Evolutionary conservation across 2,329 filamentous ascomycete genomes (phyloP).

Genomic region (Aspergillus sp.): DNA sequence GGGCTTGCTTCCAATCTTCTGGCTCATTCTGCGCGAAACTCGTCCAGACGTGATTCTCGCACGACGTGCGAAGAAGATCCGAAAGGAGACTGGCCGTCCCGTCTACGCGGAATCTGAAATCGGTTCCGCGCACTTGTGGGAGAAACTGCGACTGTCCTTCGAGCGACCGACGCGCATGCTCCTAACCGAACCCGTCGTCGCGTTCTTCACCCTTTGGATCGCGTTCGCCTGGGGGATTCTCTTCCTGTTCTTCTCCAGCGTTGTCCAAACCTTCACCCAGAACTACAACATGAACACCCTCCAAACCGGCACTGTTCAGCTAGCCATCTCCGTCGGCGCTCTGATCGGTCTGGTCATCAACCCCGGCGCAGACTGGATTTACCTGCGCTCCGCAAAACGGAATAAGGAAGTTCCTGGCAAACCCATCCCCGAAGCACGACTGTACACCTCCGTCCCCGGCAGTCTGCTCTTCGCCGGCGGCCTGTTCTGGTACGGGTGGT

Average conservation of each 20-base stretch:
- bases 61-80: conserved; percentile 33
- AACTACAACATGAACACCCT: conserved; percentile 32
- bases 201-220: conserved; percentile 40
- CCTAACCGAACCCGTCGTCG: conserved; percentile 37
- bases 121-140: conserved; percentile 14
- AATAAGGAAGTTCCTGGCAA: conserved; percentile 32
- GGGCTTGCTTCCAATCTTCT: conserved; percentile 35
- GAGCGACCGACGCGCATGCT: conserved; percentile 35
- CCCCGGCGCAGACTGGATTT: conserved; percentile 31
- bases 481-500: conserved; percentile 33
- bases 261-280: conserved; percentile 34
- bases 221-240: conserved; percentile 41
- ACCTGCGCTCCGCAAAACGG: conserved; percentile 12
- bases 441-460: conserved; percentile 38
- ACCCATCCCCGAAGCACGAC: conserved; percentile 38
- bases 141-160: conserved; percentile 34
- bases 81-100: conserved; percentile 26
- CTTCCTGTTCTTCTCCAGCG: conserved; percentile 37
- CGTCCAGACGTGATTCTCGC: conserved; percentile 37
- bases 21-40: conserved; percentile 36
- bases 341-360: conserved; percentile 37
- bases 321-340: conserved; percentile 38
- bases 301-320: conserved; percentile 34
- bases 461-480: conserved; percentile 30
- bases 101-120: conserved; percentile 23